A percentile compares a stretch with the other conserved stretches of the same genome.
These are phyloP conservation scores for Protomyces arabidopsidicola DNA, from an alignment of 1,139 yeast genomes.

Conservation along the genomic window DNA sequence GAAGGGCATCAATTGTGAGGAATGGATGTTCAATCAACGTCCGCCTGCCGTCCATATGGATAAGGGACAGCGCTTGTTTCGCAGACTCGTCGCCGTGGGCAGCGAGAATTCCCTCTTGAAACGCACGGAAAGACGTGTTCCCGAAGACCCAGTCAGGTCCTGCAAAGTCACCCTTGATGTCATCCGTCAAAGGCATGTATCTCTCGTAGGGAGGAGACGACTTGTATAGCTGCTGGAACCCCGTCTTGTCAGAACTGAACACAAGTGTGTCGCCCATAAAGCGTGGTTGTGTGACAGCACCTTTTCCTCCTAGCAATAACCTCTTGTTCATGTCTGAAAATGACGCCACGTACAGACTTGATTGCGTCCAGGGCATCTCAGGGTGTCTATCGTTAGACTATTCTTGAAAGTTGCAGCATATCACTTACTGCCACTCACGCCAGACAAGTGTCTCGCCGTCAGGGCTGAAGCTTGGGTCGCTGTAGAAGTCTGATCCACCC, in stretches of 20 bases:
- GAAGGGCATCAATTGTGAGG: conserved; percentile 10
- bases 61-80: not conserved
- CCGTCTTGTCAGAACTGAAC: conserved; percentile 10
- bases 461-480: conserved; percentile 18
- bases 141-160: conserved; percentile 19
- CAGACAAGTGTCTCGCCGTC: conserved; percentile 11
- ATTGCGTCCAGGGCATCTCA: conserved; percentile 25
- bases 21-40: conserved; percentile 5
- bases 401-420: not conserved
- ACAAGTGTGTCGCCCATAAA: not conserved
- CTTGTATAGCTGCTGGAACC: conserved; percentile 20
- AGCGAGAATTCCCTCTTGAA: not conserved
- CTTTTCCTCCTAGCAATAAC: not conserved
- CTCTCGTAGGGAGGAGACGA: not conserved
- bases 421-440: conserved; percentile 14
- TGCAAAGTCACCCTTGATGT: conserved; percentile 15
- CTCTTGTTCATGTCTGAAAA: not conserved
- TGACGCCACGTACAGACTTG: conserved; percentile 8
- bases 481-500: conserved; percentile 13
- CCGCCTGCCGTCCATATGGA: not conserved
- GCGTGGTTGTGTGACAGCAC: conserved; percentile 21
- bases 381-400: not conserved
- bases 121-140: not conserved
- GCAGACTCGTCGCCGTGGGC: not conserved
- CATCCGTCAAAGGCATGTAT: not conserved